A percentile compares a stretch with the other conserved stretches of the same genome.
Evolutionary conservation across 2,329 filamentous ascomycete genomes (phyloP).

Genomic region (Anthostomella pinea): DNA sequence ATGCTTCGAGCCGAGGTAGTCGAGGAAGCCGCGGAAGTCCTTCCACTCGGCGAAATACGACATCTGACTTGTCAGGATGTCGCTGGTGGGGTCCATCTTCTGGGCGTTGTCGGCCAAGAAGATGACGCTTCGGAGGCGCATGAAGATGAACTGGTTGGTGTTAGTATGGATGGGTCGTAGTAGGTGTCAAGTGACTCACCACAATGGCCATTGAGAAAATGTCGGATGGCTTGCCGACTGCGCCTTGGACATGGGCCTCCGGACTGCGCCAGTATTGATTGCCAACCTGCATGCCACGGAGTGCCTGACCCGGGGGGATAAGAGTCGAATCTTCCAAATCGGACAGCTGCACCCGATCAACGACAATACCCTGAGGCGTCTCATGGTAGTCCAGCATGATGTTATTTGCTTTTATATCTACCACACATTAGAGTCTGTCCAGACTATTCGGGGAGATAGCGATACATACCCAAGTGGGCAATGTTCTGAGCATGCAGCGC

Average conservation of each 20-base stretch:
- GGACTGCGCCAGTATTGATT: conserved; percentile 46
- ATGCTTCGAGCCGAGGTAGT: conserved; percentile 38
- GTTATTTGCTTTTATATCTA: conserved; percentile 44
- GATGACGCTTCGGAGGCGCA: conserved; percentile 39
- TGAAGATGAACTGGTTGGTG: conserved; percentile 40
- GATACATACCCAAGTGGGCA: conserved; percentile 32
- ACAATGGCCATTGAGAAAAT: conserved; percentile 44
- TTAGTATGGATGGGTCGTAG: conserved; percentile 13
- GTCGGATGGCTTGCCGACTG: conserved; percentile 38
- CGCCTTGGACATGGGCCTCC: conserved; percentile 40
- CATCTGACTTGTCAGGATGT: conserved; percentile 44
- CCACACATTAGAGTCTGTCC: conserved; percentile 5
- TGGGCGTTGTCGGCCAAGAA: conserved; percentile 36
- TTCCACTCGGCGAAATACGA: conserved; percentile 45
- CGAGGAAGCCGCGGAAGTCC: conserved; percentile 38
- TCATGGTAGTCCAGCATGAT: conserved; percentile 40
- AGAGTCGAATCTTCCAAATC: conserved; percentile 41
- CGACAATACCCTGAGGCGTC: conserved; percentile 26
- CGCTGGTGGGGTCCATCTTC: conserved; percentile 35
- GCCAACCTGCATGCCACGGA: conserved; percentile 36
- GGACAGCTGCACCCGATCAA: conserved; percentile 38
- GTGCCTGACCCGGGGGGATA: conserved; percentile 34
- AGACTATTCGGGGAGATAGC: conserved; percentile 6
- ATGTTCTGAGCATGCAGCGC: conserved; percentile 36
- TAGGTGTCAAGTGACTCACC: conserved; percentile 27